These are phyloP conservation scores for Fibroporia radiculosa DNA, from an alignment of 768 basidiomycete species.

Conservation along the genomic window DNA sequence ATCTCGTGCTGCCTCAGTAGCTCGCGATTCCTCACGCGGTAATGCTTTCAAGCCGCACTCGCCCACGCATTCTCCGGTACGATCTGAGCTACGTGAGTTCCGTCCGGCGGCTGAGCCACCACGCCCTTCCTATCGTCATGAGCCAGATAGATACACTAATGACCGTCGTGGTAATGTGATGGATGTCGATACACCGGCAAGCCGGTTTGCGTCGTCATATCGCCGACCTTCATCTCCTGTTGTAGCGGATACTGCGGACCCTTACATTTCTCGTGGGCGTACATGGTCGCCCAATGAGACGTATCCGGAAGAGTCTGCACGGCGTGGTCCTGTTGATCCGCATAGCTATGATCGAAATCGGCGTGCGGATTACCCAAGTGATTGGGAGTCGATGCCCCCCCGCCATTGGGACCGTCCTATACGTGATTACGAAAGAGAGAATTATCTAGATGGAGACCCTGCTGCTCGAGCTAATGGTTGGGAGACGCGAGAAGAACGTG, in stretches of 20 bases:
- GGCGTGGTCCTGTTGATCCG: constrained; percentile 9
- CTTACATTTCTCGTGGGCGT: constrained; percentile 7
- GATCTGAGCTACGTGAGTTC: constrained; percentile 7
- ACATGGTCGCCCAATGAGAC: constrained; percentile 16
- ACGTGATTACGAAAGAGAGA: constrained; percentile 13
- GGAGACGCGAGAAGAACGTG: constrained; percentile 25
- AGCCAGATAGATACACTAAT: constrained; percentile 14
- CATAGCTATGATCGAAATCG: constrained; percentile 14
- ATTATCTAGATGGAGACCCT: constrained; percentile 16
- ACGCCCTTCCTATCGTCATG: constrained; percentile 10
- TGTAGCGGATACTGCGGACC: constrained; percentile 4
- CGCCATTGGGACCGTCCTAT: constrained; percentile 16
- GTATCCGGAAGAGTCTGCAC: constrained; percentile 11
- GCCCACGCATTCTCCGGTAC: constrained; percentile 15
- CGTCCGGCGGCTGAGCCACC: constrained; percentile 7
- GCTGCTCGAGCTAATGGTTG: constrained; percentile 11
- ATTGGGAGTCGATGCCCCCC: constrained; percentile 13
- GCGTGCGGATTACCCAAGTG: constrained; percentile 15
- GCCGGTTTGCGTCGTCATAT: constrained; percentile 10
- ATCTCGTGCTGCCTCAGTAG: constrained; percentile 18
- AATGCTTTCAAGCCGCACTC: constrained; percentile 14
- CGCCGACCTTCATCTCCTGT: constrained; percentile 15
- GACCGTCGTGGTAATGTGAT: constrained; percentile 18
- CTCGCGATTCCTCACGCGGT: constrained; percentile 17
- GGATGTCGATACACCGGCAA: constrained; percentile 17